Percentiles rank a stretch among this genome's conserved stretches.
These are phyloP conservation scores for Neoconidiobolus thromboides DNA, from an alignment of 371 early-diverging fungal species.

Conservation along the genomic window DNA sequence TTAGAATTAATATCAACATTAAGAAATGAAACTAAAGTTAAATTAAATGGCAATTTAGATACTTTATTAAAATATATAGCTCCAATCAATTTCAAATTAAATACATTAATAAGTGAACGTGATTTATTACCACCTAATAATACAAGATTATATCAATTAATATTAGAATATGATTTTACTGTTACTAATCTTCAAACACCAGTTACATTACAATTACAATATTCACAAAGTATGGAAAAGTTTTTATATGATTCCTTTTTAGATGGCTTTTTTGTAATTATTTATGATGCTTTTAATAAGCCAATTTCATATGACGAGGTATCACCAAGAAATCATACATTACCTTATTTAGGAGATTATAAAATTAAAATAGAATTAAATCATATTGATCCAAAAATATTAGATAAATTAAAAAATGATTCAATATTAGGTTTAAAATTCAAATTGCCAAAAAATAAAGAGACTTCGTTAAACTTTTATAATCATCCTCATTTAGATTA, in stretches of 20 bases:
- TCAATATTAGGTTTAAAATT: no score
- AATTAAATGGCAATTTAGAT: neutral
- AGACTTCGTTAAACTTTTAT: neutral
- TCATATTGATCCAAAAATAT: neutral
- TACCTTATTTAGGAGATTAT: neutral
- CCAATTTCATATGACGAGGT: conserved; percentile 4
- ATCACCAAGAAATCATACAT: neutral
- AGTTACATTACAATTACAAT: neutral
- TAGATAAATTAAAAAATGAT: neutral
- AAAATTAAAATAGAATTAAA: neutral
- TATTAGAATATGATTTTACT: neutral
- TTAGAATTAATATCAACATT: neutral
- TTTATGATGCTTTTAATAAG: neutral
- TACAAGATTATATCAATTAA: neutral
- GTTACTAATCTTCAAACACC: neutral
- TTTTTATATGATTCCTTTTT: neutral
- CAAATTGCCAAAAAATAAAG: neutral
- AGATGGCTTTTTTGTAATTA: conserved; percentile 2
- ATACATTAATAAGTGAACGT: neutral
- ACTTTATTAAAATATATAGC: neutral
- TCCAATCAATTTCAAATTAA: neutral
- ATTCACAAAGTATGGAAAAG: neutral
- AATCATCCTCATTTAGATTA: neutral
- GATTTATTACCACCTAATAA: neutral
- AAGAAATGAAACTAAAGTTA: neutral